Evolutionary conservation across 2,329 filamentous ascomycete genomes (phyloP).

Genomic region (Aspergillus sergii): DNA sequence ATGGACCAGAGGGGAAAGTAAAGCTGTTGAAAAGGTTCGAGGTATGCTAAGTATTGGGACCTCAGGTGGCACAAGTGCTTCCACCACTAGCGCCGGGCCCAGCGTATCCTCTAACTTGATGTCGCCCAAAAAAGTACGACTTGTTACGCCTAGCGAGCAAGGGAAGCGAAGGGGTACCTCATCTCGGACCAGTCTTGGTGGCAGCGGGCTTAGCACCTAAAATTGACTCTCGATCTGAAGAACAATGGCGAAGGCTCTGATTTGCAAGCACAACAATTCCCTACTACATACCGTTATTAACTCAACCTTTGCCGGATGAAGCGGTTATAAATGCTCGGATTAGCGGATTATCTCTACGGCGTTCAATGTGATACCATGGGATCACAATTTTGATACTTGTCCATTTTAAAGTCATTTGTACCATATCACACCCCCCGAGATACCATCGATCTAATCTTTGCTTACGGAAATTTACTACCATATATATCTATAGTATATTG

Average conservation of each 20-base stretch:
- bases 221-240: not conserved
- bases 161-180: slow-evolving; percentile 28
- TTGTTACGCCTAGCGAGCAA: slow-evolving; percentile 49
- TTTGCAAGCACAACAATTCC: not conserved
- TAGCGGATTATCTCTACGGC: not conserved
- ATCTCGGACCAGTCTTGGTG: slow-evolving; percentile 25
- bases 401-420: not conserved
- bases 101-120: slow-evolving; percentile 36
- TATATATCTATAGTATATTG: not conserved
- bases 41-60: slow-evolving; percentile 43
- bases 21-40: slow-evolving; percentile 49
- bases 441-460: not conserved
- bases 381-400: not conserved
- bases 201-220: slow-evolving; percentile 13
- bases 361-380: not conserved
- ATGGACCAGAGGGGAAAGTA: slow-evolving; percentile 48
- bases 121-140: slow-evolving; percentile 48
- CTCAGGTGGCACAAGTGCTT: slow-evolving; percentile 26
- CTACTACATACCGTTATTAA: not conserved
- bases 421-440: not conserved
- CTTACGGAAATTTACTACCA: not conserved
- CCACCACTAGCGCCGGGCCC: slow-evolving; percentile 23
- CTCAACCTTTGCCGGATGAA: not conserved
- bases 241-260: not conserved
- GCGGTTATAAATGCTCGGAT: not conserved